Conservation (phyloP, 2,329 filamentous ascomycete genomes). For the Myotisia sp. region DNA sequence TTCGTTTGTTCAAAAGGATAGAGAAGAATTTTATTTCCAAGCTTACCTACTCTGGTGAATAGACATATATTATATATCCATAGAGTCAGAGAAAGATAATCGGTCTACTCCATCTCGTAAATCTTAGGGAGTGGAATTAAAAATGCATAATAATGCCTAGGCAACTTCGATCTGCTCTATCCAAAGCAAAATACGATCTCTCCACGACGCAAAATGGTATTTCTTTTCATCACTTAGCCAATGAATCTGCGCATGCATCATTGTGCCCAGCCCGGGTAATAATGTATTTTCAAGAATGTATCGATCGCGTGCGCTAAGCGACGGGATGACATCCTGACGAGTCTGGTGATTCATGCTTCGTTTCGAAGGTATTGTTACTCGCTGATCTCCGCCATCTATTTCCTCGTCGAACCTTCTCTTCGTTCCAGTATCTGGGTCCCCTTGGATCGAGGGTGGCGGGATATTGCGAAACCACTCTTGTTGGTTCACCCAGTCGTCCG, state of each 20-base stretch:
- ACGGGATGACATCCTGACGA: too few relatives aligned
- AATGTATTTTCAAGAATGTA: constrained; percentile 13
- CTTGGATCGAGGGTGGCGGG: constrained; percentile 16
- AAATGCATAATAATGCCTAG: not conserved
- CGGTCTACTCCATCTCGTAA: too few relatives aligned
- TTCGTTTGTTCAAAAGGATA: too few relatives aligned
- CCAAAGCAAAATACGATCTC: constrained; percentile 26
- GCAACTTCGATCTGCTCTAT: constrained; percentile 21
- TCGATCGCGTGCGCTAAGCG: not conserved
- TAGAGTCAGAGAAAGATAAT: not conserved
- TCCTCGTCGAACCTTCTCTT: constrained; percentile 10
- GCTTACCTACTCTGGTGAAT: too few relatives aligned
- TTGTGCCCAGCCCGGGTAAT: constrained; percentile 35
- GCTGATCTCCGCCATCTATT: constrained; percentile 16
- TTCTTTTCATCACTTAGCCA: constrained; percentile 32
- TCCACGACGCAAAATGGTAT: constrained; percentile 32
- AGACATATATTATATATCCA: too few relatives aligned
- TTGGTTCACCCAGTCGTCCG: constrained; percentile 38
- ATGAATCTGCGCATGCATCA: constrained; percentile 37
- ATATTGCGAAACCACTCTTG: constrained; percentile 55
- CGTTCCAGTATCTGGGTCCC: constrained; percentile 2
- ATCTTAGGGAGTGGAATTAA: not conserved
- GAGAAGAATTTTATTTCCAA: too few relatives aligned
- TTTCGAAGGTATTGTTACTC: constrained; percentile 17
- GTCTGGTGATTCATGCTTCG: constrained; percentile 14